phyloP scores from a whole-genome alignment of 805 yeast species.

The Lipomyces yamanashiensis region DNA sequence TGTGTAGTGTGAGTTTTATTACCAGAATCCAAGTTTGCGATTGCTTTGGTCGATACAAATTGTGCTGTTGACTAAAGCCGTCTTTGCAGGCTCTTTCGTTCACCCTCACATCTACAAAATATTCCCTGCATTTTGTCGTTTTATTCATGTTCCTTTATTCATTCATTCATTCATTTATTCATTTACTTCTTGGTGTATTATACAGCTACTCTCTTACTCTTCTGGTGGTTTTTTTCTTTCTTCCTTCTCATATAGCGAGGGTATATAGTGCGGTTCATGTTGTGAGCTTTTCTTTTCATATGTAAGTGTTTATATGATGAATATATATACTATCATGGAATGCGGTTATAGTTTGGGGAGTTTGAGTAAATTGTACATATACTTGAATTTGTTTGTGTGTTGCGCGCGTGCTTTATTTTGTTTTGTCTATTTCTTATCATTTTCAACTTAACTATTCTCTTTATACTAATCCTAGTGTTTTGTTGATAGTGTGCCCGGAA shows the following conservation, averaged over 20 bases:
- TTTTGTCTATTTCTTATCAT: background rate
- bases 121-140: background rate
- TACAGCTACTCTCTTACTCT: constrained; percentile 1
- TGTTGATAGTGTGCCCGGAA: background rate
- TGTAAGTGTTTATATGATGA: background rate
- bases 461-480: too few relatives aligned
- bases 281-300: background rate
- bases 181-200: constrained; percentile 6
- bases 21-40: background rate
- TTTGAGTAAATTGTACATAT: constrained; percentile 1
- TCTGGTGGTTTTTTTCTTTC: background rate
- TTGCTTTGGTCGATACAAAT: too few relatives aligned
- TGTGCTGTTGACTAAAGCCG: too few relatives aligned
- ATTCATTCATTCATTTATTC: background rate
- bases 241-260: background rate
- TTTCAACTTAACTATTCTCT: too few relatives aligned
- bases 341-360: background rate
- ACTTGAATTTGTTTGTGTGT: background rate
- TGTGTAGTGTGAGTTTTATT: background rate
- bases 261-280: background rate
- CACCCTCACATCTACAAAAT: background rate
- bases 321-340: background rate
- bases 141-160: background rate
- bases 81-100: too few relatives aligned
- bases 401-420: background rate